Base-by-base conservation (phyloP, 371 early-diverging fungal species). In the Mucor sp. region DNA sequence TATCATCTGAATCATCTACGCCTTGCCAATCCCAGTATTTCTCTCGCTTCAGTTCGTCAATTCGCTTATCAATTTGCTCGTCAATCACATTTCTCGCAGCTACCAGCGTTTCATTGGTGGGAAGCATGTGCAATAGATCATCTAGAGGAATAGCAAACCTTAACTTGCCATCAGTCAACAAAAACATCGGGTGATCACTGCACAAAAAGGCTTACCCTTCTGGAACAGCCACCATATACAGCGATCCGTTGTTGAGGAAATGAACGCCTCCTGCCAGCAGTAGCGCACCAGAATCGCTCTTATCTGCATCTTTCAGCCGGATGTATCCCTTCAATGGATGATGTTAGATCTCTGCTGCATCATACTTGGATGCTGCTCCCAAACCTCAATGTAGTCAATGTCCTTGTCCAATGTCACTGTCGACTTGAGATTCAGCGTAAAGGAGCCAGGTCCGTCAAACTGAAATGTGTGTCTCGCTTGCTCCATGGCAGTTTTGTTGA, bases 51-150 rank as follows among this genome's bases (percentile, higher is more conserved):
- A 81, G 39, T 48, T 78, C 75, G 11, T 80, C 74, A 3, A 81
- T 72, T 25, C 72, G 56, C 39, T 75, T 73, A 48, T 81, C 78
- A 17, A 81, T 63, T 37, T 78, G 75, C 37, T 80, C 80, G 4
- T 63, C 48, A 14, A 84, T 41, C 4, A 74, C 71, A 17, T 64
- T 32, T 44, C 70, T 60, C 19, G 76, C 58, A 15, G 62, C 39
- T 6, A 48, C 37, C 58, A 92, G 80, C 0, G 87, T 70, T 7
- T 58, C 60, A 50, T 86, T 78, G 53, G 70, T 74, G 15, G 90
- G 88, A 71, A 89, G 74, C 69, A 88, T 80, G 25, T 88, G 84
- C 30, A 91, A 63, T 4, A 90, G 55, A n/a, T 82, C 80, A 71
- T 79, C 76, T 14, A 76, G 41, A 1, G 84, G 80, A 23, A 80